Conservation (phyloP, 371 early-diverging fungal genomes). For the Rhizopus stolonifer region DNA sequence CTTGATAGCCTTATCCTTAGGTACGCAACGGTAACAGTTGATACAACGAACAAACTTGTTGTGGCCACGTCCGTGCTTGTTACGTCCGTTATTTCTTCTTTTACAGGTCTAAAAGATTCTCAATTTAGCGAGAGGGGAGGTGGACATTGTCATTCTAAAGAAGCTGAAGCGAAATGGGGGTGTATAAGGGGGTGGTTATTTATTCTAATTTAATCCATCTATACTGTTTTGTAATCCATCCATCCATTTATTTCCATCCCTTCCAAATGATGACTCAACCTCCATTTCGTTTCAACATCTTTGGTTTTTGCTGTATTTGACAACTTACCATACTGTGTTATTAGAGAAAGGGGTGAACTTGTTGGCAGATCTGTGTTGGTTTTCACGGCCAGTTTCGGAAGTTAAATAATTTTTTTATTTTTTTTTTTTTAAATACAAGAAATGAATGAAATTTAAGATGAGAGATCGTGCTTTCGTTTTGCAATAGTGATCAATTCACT, state of each 20-base stretch:
- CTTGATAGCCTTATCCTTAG: slow-evolving; percentile 99
- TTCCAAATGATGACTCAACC: not conserved
- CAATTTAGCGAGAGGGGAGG: too few species aligned
- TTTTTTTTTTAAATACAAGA: not conserved
- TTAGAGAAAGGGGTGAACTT: slow-evolving; percentile 13
- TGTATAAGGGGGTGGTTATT: too few species aligned
- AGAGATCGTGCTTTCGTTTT: slow-evolving; percentile 13
- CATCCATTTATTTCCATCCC: slow-evolving; percentile 4
- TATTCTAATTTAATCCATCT: too few species aligned
- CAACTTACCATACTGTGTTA: slow-evolving; percentile 17
- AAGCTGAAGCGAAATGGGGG: not conserved
- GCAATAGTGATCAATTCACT: slow-evolving; percentile 41
- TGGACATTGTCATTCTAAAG: too few species aligned
- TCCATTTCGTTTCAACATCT: not conserved
- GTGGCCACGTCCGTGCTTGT: slow-evolving; percentile 99
- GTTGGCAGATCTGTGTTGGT: not conserved
- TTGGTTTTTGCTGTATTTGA: not conserved
- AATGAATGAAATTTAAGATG: not conserved
- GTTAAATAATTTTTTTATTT: not conserved
- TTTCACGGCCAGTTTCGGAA: not conserved
- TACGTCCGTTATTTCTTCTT: slow-evolving; percentile 71
- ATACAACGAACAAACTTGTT: slow-evolving; percentile 95
- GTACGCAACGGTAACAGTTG: slow-evolving; percentile 97
- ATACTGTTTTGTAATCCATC: slow-evolving; percentile 7
- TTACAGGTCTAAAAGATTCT: slow-evolving; percentile 2